A percentile compares a stretch with the other conserved stretches of the same genome.
These are phyloP conservation scores for Tremella fuciformis DNA, from an alignment of 768 basidiomycete genomes.

Conservation along the genomic window DNA sequence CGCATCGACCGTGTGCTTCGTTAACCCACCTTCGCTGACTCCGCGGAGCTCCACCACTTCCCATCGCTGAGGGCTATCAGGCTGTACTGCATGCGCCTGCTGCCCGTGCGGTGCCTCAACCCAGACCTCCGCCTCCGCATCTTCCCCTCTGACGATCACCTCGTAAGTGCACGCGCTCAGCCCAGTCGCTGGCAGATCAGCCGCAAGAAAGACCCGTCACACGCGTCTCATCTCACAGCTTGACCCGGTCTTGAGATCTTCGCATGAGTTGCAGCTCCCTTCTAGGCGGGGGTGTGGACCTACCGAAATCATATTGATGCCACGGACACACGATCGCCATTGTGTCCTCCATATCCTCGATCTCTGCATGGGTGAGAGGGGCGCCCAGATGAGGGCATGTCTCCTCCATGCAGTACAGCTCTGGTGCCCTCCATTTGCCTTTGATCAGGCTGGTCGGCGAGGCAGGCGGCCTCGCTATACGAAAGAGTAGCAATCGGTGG, in stretches of 20 bases:
- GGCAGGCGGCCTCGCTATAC: neutral
- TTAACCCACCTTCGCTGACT: conserved; percentile 39
- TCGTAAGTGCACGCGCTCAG: conserved; percentile 39
- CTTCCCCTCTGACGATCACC: conserved; percentile 27
- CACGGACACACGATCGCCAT: conserved; percentile 42
- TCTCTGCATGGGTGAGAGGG: conserved; percentile 67
- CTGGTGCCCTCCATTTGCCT: conserved; percentile 19
- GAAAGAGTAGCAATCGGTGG: conserved; percentile 2
- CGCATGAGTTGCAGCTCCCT: conserved; percentile 3
- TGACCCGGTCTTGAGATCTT: conserved; percentile 31
- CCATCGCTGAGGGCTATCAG: conserved; percentile 17
- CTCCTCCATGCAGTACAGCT: conserved; percentile 77
- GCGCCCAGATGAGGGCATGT: conserved; percentile 77
- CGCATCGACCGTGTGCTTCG: neutral
- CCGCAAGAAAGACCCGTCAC: neutral
- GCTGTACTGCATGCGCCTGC: neutral
- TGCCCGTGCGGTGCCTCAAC: conserved; percentile 27
- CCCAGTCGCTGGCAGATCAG: conserved; percentile 26
- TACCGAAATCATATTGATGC: conserved; percentile 47
- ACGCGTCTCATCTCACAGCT: conserved; percentile 22
- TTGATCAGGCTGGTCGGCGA: neutral
- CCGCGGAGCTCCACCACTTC: conserved; percentile 42
- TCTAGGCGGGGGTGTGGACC: neutral
- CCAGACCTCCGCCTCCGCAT: conserved; percentile 27
- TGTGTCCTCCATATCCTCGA: conserved; percentile 40